Percentiles rank a stretch among this genome's conserved stretches.
These are phyloP conservation scores for Rhodamnia rubescens DNA, from an alignment of 345 rosid species.

Conservation along the genomic window DNA sequence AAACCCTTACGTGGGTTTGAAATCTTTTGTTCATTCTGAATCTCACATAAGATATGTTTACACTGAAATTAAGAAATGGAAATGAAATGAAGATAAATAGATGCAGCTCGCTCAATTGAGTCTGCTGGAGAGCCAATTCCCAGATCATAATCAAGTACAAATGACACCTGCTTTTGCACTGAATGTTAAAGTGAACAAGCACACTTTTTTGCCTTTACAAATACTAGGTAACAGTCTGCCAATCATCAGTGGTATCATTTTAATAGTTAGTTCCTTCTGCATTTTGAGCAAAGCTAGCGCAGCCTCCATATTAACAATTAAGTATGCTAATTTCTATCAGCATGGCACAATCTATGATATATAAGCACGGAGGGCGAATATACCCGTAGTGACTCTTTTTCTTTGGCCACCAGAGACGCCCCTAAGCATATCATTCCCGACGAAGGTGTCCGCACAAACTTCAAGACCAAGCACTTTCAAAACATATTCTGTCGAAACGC, in stretches of 20 bases:
- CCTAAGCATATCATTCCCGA: slow-evolving; percentile 89
- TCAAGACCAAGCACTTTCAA: slow-evolving; percentile 89
- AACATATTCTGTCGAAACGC: slow-evolving; percentile 72
- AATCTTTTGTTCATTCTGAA: background rate
- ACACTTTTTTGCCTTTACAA: background rate
- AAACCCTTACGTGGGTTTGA: background rate
- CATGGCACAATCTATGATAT: background rate
- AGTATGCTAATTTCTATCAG: background rate
- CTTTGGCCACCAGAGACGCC: slow-evolving; percentile 97
- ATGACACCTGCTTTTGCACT: background rate
- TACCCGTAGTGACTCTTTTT: slow-evolving; percentile 91
- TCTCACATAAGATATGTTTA: background rate
- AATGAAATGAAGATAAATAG: background rate
- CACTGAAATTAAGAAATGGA: background rate
- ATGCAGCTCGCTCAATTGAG: background rate
- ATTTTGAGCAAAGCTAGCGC: background rate
- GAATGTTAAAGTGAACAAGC: background rate
- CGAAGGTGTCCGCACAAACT: slow-evolving; percentile 72
- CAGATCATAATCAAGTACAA: background rate
- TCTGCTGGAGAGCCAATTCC: background rate
- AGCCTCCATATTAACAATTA: background rate
- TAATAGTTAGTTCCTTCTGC: background rate
- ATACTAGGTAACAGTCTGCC: background rate
- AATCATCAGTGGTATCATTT: background rate
- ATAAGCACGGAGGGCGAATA: slow-evolving; percentile 4